phyloP scores from a whole-genome alignment of 1,284 basidiomycete species.

The Volvariella surrecta region DNA sequence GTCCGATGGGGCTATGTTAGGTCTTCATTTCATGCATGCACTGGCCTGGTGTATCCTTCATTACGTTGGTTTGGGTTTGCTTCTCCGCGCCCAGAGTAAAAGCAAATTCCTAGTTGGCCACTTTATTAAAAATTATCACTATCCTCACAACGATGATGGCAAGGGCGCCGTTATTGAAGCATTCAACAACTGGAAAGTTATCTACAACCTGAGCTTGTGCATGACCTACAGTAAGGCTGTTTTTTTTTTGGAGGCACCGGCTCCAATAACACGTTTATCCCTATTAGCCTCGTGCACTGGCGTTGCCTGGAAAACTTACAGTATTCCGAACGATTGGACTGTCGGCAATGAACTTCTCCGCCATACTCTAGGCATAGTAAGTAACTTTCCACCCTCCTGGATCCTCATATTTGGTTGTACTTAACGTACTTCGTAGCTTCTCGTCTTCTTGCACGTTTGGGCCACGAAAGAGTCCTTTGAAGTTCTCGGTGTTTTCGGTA shows the following conservation, averaged over 20 bases:
- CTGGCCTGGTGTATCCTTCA: conserved; percentile 85
- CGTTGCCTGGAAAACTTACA: conserved; percentile 84
- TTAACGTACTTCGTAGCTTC: conserved; percentile 39
- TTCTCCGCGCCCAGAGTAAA: conserved; percentile 80
- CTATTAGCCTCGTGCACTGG: conserved; percentile 67
- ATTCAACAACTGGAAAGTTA: conserved; percentile 90
- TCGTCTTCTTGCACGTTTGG: conserved; percentile 89
- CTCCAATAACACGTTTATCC: conserved; percentile 1
- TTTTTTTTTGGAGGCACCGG: not conserved
- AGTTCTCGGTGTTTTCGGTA: conserved; percentile 88
- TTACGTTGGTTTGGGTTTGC: conserved; percentile 79
- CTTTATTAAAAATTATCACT: conserved; percentile 89
- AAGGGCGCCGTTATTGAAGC: conserved; percentile 81
- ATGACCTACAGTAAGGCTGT: conserved; percentile 82
- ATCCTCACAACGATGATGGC: conserved; percentile 51
- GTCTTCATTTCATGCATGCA: conserved; percentile 76
- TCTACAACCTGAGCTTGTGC: conserved; percentile 88
- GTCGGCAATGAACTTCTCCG: conserved; percentile 85
- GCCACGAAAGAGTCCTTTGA: conserved; percentile 85
- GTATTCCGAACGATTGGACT: conserved; percentile 75
- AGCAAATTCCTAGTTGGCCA: conserved; percentile 89
- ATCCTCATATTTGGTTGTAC: not conserved
- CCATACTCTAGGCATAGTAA: conserved; percentile 77
- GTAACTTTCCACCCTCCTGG: conserved; percentile 21
- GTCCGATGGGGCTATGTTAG: conserved; percentile 31